A percentile compares a stretch with the other conserved stretches of the same genome.
phyloP scores from a whole-genome alignment of 768 basidiomycete species.

The Omphalotus guepiniiformis region DNA sequence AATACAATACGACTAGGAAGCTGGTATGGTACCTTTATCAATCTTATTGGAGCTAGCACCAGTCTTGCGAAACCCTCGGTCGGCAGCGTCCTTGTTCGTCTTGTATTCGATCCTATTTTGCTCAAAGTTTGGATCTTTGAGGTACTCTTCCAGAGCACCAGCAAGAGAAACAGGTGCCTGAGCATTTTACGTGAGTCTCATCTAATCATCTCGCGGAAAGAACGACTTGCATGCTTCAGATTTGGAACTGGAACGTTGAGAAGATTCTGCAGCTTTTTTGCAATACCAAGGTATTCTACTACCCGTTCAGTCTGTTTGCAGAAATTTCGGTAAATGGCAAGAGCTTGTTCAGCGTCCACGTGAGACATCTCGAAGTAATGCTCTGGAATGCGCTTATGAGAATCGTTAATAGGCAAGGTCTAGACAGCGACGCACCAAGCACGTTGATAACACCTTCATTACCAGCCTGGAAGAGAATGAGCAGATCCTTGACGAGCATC shows the following conservation, averaged over 20 bases:
- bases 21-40: not conserved
- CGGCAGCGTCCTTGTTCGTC: slow-evolving; percentile 66
- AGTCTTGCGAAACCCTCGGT: slow-evolving; percentile 28
- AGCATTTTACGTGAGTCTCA: not conserved
- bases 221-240: slow-evolving; percentile 71
- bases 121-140: slow-evolving; percentile 96
- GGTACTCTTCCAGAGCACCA: slow-evolving; percentile 89
- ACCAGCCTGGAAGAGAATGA: slow-evolving; percentile 92
- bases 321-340: slow-evolving; percentile 88
- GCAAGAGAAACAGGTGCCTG: slow-evolving; percentile 96
- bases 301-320: slow-evolving; percentile 91
- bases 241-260: slow-evolving; percentile 94
- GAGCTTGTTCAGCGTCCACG: slow-evolving; percentile 81
- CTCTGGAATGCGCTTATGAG: slow-evolving; percentile 64
- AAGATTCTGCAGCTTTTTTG: slow-evolving; percentile 88
- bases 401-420: slow-evolving; percentile 24
- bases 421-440: slow-evolving; percentile 46
- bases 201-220: not conserved
- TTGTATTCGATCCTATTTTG: slow-evolving; percentile 92
- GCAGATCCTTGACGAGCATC: slow-evolving; percentile 94
- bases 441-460: slow-evolving; percentile 92
- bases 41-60: slow-evolving; percentile 8
- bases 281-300: slow-evolving; percentile 88
- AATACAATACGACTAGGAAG: not conserved
- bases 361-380: slow-evolving; percentile 99